Base-by-base conservation (phyloP, 2,329 filamentous ascomycete genomes). In the Fusarium robinianum region DNA sequence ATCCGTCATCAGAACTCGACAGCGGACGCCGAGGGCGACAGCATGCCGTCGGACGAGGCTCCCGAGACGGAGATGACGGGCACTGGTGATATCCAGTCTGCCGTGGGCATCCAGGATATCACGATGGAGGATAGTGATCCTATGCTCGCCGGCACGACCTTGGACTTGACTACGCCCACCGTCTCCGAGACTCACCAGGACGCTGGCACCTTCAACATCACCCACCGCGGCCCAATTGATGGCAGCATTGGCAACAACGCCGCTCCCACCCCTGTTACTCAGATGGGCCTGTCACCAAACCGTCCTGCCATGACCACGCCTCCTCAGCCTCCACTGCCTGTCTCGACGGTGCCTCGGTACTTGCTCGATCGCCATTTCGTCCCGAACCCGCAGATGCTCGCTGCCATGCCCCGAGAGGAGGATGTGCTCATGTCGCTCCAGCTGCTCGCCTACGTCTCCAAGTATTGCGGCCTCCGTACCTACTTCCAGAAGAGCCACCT, bases 371-470 rank as follows among this genome's bases (percentile, higher is more conserved):
- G 87, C 24, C 83, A 83, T 32, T 70, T 85, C 38, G 78, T 83
- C 24, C 82, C 87, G 17, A 81, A 83, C 61, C 80, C 86, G 11
- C 84, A 86, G 57, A 85, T 95, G 59, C 74, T 96, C 21, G 88
- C 91, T 18, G 87, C 90, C 8, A 95, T 97, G 87, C 94, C 94
- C 8, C 84, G 94, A 36, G 94, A 99, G 61, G 94, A 99, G 68
- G 94, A 99, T 62, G 94, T 99, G 3, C 77, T 99, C 53, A 96
- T 99, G 92, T 96, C 94, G 5, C 78, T 99, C 24, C 94, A 99
- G 69, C 81, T 99, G 14, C 80, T 99, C 31, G 94, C 94, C 11
- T 99, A 99, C 66, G 92, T 99, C 43, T 96, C 91, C 16, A 99
- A 99, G 69, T 99, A 99, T 71, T 97, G 94, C 76, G 95, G 95